Base-by-base conservation (phyloP, 1,284 basidiomycete genomes). In the Cystobasidiaceae sp. region DNA sequence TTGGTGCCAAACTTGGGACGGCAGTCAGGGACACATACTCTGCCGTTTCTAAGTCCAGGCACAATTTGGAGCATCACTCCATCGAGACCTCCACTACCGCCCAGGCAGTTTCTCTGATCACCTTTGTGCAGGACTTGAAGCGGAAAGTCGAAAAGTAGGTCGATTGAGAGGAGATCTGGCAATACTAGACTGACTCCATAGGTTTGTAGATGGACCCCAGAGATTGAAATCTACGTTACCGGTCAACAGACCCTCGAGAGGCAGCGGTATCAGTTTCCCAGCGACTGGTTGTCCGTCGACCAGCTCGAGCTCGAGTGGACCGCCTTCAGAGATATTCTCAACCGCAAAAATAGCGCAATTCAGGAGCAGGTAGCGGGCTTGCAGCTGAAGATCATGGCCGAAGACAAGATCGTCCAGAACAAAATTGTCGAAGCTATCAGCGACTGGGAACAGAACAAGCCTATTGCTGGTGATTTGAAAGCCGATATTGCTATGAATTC, bases 241-340 rank as follows among this genome's bases (percentile, higher is more conserved):
- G 93, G 94, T 59, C 93, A 99, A 80, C 94, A 96, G 83, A 94
- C 92, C 1, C 83, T 98, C 65, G 93, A 97, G 78, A 85, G 93
- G 58, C 97, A 98, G 77, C 82, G 96, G 77, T 97, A 91, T 80
- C 90, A 93, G 74, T 98, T 98, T 75, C 87, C 92, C 0, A 85
- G 89, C 51, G 94, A 98, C 76, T 99, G 96, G 96, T 85, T 98
- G 0, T 96, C 97, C 77, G 92, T 92, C 72, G 96, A 98, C 76
- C 94, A 97, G 76, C 85, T 99, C 50, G 85, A 91, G 70, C 91
- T 93, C 51, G 96, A 98, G 79, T 97, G 93, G 93, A 91, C 90
- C 74, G 93, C 94, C 21, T 97, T 96, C 80, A 93, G 93, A 70
- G 94, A 98, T 79, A 96, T 98, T 68, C 81, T 98, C 76, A 93